Evolutionary conservation across 148 eudicot species (phyloP), one percentile per base, ranked within the genome.

Genomic region (Camellia japonica): DNA sequence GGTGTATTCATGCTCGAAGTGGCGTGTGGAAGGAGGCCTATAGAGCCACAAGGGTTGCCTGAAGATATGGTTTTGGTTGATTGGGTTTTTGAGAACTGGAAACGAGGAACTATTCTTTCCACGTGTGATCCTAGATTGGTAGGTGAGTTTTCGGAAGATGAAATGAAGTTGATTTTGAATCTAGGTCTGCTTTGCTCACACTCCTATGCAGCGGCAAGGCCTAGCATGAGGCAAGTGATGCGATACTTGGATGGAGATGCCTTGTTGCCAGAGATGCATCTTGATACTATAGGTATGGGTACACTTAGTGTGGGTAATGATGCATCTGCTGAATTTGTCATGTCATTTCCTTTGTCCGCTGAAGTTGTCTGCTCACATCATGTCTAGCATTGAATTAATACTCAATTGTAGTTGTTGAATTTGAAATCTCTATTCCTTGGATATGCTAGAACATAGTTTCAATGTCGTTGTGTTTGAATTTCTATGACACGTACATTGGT

Each of bases 151-250:
- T 77, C 55, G 15, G 51, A 23, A 51, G 67, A 73, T 54, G 87
- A 84, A 72, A 78, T 84, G 89, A 80, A 82, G 71, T 55, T 84
- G 73, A 84, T 78, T 47, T 65, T 87, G 55, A 87, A 84, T 61
- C 74, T 87, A 44, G 89, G 89, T 16, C 19, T 87, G 15, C 77
- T 82, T 23, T 87, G 89, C 41, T 80, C 85, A 41, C 89, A 87
- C 49, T 59, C 76, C 19, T 66, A 75, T 69, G 71, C 87, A 46
- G 84, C 81, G 46, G 58, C 77, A 54, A 81, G 86, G 83, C 87
- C 86, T 23, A 85, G 80, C 12, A 87, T 87, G 86, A 83, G 87
- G 78, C 85, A 87, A 61, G 87, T 73, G 16, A 75, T 80, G 79
- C 87, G 78, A 61, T 82, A 78, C 83, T 78, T 87, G 55, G 11